These are phyloP conservation scores for Wickerhamiella infanticola DNA, from an alignment of 1,139 yeast species.

Conservation along the genomic window DNA sequence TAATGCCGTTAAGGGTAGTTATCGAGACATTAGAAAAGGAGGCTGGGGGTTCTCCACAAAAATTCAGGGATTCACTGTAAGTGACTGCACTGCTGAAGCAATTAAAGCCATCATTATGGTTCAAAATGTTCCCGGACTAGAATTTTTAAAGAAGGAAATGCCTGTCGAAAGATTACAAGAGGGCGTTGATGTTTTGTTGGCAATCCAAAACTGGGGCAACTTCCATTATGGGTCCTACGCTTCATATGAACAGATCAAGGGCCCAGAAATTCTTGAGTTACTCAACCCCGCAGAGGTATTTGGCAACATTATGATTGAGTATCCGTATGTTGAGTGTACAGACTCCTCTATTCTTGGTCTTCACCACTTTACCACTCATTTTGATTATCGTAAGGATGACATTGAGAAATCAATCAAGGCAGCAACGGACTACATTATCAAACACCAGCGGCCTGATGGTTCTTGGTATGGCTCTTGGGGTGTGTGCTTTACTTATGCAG, in stretches of 20 bases:
- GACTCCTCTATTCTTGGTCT: conserved; percentile 88
- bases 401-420: conserved; percentile 51
- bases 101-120: conserved; percentile 90
- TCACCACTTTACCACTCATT: conserved; percentile 55
- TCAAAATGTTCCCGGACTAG: conserved; percentile 43
- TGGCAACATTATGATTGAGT: conserved; percentile 96
- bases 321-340: conserved; percentile 95
- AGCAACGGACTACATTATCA: conserved; percentile 58
- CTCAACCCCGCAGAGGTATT: conserved; percentile 96
- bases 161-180: conserved; percentile 39
- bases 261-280: conserved; percentile 57
- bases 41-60: conserved; percentile 96
- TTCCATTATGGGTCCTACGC: conserved; percentile 88
- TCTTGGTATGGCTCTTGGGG: conserved; percentile 99
- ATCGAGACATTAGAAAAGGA: conserved; percentile 74
- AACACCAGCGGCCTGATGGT: conserved; percentile 63
- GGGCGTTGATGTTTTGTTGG: conserved; percentile 57
- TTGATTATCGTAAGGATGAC: conserved; percentile 46
- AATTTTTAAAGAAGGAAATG: conserved; percentile 36
- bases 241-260: conserved; percentile 75
- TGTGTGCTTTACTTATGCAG: conserved; percentile 87
- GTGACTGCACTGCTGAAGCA: conserved; percentile 96
- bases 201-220: conserved; percentile 59
- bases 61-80: conserved; percentile 89
- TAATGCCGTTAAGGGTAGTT: conserved; percentile 64